Conservation (phyloP, 441 rosid genomes). For the Viola pubescens region DNA sequence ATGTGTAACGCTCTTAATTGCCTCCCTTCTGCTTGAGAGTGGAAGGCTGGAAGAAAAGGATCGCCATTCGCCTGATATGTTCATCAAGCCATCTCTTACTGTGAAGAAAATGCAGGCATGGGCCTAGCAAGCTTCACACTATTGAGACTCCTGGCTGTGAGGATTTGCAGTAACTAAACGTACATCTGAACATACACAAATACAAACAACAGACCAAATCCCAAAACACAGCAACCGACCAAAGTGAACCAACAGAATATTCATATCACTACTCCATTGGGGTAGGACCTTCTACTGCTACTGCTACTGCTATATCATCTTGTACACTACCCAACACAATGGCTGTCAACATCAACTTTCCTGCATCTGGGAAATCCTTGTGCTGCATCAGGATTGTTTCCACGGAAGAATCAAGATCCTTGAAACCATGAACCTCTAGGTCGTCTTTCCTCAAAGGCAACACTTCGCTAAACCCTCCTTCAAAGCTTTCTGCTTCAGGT, state of each 20-base stretch:
- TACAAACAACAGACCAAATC: no score
- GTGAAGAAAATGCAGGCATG: no score
- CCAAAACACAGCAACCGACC: no score
- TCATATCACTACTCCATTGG: constrained; percentile 42
- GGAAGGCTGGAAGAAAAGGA: background rate
- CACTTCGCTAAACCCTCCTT: constrained; percentile 55
- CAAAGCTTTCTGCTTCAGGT: constrained; percentile 52
- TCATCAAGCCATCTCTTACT: no score
- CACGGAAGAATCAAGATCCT: constrained; percentile 42
- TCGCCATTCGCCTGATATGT: no score
- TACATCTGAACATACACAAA: no score
- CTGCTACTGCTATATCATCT: constrained; percentile 21
- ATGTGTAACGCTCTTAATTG: constrained; percentile 22
- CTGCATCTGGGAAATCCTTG: constrained; percentile 72
- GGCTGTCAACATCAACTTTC: constrained; percentile 80
- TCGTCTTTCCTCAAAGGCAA: constrained; percentile 58
- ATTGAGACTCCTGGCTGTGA: no score
- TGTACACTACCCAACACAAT: constrained; percentile 54
- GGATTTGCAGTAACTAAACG: no score
- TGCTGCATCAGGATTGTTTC: constrained; percentile 84
- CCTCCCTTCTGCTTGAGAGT: constrained; percentile 90
- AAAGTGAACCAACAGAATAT: background rate
- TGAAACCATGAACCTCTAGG: constrained; percentile 17
- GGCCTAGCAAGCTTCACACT: no score
- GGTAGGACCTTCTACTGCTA: constrained; percentile 22